Evolutionary conservation across 139 green algal genomes (phyloP).

Genomic region (Pleodorina starrii): DNA sequence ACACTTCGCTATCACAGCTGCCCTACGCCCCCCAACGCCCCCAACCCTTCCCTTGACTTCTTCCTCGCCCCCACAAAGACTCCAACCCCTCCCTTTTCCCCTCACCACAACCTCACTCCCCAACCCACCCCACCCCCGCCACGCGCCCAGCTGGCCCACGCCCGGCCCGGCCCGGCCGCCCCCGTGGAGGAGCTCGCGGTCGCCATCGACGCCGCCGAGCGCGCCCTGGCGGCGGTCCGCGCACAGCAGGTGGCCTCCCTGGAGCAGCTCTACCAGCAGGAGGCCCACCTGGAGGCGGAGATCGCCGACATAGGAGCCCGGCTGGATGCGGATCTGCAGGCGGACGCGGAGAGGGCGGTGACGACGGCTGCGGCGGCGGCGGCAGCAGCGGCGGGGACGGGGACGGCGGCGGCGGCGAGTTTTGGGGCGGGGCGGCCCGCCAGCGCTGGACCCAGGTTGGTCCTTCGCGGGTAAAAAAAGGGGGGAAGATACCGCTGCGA

Average conservation of each 20-base stretch:
- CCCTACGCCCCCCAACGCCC: background rate
- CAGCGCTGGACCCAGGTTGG: constrained; percentile 24
- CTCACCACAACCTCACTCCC: background rate
- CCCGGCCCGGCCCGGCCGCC: background rate
- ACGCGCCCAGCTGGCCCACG: constrained; percentile 1
- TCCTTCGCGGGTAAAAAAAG: too few relatives aligned
- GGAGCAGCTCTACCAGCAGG: constrained; percentile 44
- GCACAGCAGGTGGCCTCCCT: constrained; percentile 31
- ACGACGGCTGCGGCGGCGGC: background rate
- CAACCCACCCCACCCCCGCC: background rate
- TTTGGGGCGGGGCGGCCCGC: background rate
- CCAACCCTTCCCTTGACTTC: background rate
- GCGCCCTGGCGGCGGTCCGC: background rate
- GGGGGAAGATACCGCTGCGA: too few relatives aligned
- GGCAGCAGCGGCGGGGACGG: background rate
- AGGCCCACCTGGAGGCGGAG: constrained; percentile 37
- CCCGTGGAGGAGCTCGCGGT: constrained; percentile 19
- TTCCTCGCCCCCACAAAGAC: background rate
- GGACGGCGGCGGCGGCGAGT: too few relatives aligned
- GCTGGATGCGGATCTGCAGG: constrained; percentile 36
- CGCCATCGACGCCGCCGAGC: constrained; percentile 42
- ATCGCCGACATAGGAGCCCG: constrained; percentile 16
- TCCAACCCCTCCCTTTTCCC: background rate
- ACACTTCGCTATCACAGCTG: too few relatives aligned
- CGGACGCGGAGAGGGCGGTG: background rate